phyloP scores from a whole-genome alignment of 495 filamentous ascomycete genomes.

The Hypoxylon perforatum region DNA sequence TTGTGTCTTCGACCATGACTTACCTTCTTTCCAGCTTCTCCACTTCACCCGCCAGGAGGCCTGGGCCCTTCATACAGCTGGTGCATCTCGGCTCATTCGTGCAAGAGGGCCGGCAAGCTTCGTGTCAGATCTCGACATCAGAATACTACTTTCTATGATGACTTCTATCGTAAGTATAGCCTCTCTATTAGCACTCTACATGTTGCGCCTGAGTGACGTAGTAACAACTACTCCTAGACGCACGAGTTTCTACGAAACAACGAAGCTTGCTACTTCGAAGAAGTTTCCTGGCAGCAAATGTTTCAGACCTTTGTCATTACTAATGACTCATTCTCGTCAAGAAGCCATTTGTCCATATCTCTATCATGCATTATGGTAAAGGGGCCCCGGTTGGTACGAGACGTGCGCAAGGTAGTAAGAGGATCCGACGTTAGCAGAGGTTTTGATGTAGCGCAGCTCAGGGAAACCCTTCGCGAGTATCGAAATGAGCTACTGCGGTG shows the following conservation, averaged over 20 bases:
- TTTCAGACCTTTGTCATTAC: neutral
- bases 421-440: neutral
- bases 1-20: neutral
- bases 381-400: neutral
- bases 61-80: constrained; percentile 3
- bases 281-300: neutral
- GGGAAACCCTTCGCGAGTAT: neutral
- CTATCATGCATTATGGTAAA: neutral
- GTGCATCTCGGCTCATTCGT: constrained; percentile 10
- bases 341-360: constrained; percentile 1
- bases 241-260: neutral
- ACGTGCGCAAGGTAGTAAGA: neutral
- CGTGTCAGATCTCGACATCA: neutral
- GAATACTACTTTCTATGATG: neutral
- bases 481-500: neutral
- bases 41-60: constrained; percentile 2
- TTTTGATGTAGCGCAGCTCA: neutral
- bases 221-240: neutral
- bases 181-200: too few relatives aligned
- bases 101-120: constrained; percentile 2
- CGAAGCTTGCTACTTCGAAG: constrained; percentile 5
- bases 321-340: neutral
- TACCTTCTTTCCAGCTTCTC: constrained; percentile 3
- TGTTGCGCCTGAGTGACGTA: too few relatives aligned
- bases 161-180: neutral